Base-by-base conservation (phyloP, 2,329 filamentous ascomycete genomes). In the Gliomastix tumulicola region DNA sequence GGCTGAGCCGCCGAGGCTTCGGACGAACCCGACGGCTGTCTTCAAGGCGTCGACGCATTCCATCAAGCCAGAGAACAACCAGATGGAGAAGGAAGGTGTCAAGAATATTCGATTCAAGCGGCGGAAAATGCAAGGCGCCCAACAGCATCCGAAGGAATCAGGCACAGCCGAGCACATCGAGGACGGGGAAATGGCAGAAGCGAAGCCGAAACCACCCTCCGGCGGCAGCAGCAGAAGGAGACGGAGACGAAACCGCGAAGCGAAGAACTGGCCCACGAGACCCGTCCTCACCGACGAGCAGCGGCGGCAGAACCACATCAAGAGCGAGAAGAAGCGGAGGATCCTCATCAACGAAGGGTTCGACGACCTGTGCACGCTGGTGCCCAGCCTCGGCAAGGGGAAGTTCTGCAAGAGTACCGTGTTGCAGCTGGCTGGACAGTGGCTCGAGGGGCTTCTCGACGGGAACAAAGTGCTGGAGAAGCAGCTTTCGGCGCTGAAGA, bases 371-470 rank as follows among this genome's bases (percentile, higher is more conserved):
- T 77, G 77, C 44, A 70, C 78, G 20, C 67, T 94, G 17, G 84
- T 94, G 0, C 88, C 88, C 1, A 81, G 79, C 13, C 68, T 94
- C 11, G 74, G 73, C 37, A 79, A 76, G 19, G 83, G 84, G 8
- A 83, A 84, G 2, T 81, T 88, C 46, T 92, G 86, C 62, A 94
- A 94, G 64, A 89, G 84, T 53, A 81, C 78, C 7, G 82, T 88
- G 56, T 68, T 95, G 27, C 71, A 74, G 15, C 82, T 88, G 60
- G 76, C 85, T 4, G 84, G 79, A 12, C 81, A 86, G 45, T 94
- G 84, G 70, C 62, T 94, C n/a, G 78, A 89, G 44, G 75, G 82
- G 13, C 54, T 94, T 16, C 58, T 88, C 11, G 62, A 70, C 27
- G 85, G 80, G 5, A 94, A 94, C 51, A 65, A 79, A 38, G 55